Percentiles rank a stretch among this genome's conserved stretches.
These are phyloP conservation scores for Zarea fungicola DNA, from an alignment of 2,329 filamentous ascomycete genomes.

Conservation along the genomic window DNA sequence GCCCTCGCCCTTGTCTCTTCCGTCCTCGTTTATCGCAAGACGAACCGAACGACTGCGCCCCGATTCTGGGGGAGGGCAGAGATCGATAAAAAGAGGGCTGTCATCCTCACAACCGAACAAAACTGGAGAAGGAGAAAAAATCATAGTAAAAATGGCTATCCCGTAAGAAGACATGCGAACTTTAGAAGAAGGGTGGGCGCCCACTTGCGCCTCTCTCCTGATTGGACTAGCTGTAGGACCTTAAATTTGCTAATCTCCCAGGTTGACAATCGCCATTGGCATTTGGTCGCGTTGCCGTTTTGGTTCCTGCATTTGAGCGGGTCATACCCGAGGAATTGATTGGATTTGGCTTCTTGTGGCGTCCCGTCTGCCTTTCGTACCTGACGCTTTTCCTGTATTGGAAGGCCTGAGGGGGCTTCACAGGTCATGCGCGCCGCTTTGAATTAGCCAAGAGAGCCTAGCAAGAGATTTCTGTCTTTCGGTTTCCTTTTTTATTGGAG, in stretches of 20 bases:
- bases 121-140: background rate
- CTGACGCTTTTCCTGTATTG: conserved; percentile 16
- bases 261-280: background rate
- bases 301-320: background rate
- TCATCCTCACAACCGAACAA: no score
- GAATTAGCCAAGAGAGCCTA: no score
- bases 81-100: background rate
- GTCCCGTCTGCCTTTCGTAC: conserved; percentile 7
- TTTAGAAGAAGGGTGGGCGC: background rate
- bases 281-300: background rate
- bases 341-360: conserved; percentile 7
- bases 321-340: conserved; percentile 9
- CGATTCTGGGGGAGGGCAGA: conserved; percentile 5
- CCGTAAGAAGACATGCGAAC: background rate
- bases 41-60: conserved; percentile 1
- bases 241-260: conserved; percentile 10
- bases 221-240: background rate
- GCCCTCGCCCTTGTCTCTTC: background rate
- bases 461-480: no score
- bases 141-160: no score
- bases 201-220: background rate
- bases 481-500: no score
- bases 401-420: background rate
- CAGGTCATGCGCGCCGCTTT: no score
- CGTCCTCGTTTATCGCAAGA: conserved; percentile 4